phyloP scores from a whole-genome alignment of 2,329 filamentous ascomycete species.

The Ophiostoma himal-ulmi region DNA sequence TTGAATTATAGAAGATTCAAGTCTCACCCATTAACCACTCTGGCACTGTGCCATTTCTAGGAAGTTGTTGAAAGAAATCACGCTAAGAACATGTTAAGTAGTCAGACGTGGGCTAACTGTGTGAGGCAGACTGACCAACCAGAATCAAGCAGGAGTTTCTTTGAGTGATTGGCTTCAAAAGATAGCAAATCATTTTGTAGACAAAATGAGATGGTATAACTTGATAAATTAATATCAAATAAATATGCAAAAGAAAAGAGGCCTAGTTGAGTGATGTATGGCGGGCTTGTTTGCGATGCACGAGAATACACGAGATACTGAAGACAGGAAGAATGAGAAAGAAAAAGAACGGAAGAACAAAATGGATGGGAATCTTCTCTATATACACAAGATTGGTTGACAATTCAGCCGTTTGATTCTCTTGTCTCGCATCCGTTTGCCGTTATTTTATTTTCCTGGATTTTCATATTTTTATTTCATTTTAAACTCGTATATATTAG shows the following conservation, averaged over 20 bases:
- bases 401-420: not conserved
- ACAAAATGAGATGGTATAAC: too few species aligned
- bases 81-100: conserved; percentile 1
- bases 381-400: not conserved
- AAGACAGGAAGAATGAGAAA: not conserved
- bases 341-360: not conserved
- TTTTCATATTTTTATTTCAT: too few species aligned
- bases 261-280: not conserved
- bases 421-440: conserved; percentile 1
- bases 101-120: not conserved
- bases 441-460: not conserved
- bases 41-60: conserved; percentile 26
- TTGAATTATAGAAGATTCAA: conserved; percentile 24
- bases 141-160: not conserved
- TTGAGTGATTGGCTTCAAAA: too few species aligned
- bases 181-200: not conserved
- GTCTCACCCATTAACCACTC: conserved; percentile 29
- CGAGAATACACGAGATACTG: not conserved
- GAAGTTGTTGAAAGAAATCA: not conserved
- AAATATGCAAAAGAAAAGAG: not conserved
- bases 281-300: not conserved
- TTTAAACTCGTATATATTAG: not conserved
- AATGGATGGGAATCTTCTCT: not conserved
- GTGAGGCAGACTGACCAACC: not conserved
- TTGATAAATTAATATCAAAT: too few species aligned